Evolutionary conservation across 805 yeast species (phyloP).

Genomic region (Wickerhamiella nectarea): DNA sequence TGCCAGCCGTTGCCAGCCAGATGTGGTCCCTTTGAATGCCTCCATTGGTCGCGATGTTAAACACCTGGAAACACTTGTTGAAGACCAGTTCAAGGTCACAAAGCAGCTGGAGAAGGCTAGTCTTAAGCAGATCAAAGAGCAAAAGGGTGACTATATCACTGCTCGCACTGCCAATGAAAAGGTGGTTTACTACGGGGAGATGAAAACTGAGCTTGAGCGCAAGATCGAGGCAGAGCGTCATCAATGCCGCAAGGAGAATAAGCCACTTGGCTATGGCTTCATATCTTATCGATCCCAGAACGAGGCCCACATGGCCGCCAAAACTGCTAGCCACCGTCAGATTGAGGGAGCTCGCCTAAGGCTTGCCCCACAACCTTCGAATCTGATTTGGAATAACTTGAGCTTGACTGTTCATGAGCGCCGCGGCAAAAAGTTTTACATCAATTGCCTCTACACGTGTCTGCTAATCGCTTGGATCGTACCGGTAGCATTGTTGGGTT

Average conservation of each 20-base stretch:
- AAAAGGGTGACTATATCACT: neutral
- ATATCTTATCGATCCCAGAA: constrained; percentile 20
- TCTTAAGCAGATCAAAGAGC: neutral
- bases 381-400: constrained; percentile 28
- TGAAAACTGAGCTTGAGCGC: constrained; percentile 14
- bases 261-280: constrained; percentile 24
- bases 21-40: constrained; percentile 9
- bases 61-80: constrained; percentile 20
- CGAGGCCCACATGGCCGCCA: constrained; percentile 20
- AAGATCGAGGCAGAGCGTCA: constrained; percentile 19
- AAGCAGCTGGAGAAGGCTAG: constrained; percentile 18
- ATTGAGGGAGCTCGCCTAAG: constrained; percentile 14
- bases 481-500: constrained; percentile 31
- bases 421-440: constrained; percentile 23
- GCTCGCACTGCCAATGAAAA: neutral
- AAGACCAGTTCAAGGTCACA: constrained; percentile 18
- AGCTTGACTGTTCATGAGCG: constrained; percentile 21
- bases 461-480: constrained; percentile 27
- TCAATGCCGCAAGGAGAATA: constrained; percentile 10
- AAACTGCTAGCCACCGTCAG: constrained; percentile 3
- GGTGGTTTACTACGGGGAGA: constrained; percentile 14
- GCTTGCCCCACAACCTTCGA: constrained; percentile 27
- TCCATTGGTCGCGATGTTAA: constrained; percentile 22
- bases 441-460: constrained; percentile 22
- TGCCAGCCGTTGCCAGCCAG: neutral